Base-by-base conservation (phyloP, 805 yeast genomes). In the Pichia ethanolica region DNA sequence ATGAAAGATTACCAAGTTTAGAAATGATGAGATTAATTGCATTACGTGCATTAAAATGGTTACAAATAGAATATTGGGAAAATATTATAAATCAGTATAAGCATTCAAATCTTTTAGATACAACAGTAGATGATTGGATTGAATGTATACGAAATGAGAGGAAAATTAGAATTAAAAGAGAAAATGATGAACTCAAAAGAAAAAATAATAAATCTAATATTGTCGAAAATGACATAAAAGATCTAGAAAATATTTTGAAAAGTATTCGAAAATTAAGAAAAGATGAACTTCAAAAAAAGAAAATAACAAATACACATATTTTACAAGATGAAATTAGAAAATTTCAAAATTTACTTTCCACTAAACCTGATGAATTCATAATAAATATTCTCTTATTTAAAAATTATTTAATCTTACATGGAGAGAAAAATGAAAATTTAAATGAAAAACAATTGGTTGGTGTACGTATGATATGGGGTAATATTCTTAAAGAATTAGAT, bases 1-100 rank as follows among this genome's bases (percentile, higher is more conserved):
- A 93, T 64, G 98, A 91, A 58, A 70, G 72, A 14, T 65, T 93
- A 28, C 97, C 97, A 1, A 73, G 84, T 34, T 58, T 88, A 39
- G 80, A 76, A 39, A 72, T 86, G 66, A 70, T 90, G n/a, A 71
- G 95, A 37, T 60, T 70, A n/a, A 77, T 82, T 12, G 67, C 80
- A 2, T 60, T 65, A 5, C 69, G 76, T 44, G 96, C 96, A 0
- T 63, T 91, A 44, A 69, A 66, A 6, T 93, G 98, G 97, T 67
- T 91, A 3, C 74, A 74, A 63, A 74, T 70, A 3, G 72, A 83
- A 58, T 91, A 82, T 66, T 91, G 99, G 99, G 53, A 63, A 14
- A 69, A 64, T 34, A 60, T 65, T 12, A 61, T 64, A 3, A 53
- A 57, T 8, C 53, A 46, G 33, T 47, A 46, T 35, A 46, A 54